Conservation (phyloP, 352 stramenopile genomes). For the Globisporangium spinosum region DNA sequence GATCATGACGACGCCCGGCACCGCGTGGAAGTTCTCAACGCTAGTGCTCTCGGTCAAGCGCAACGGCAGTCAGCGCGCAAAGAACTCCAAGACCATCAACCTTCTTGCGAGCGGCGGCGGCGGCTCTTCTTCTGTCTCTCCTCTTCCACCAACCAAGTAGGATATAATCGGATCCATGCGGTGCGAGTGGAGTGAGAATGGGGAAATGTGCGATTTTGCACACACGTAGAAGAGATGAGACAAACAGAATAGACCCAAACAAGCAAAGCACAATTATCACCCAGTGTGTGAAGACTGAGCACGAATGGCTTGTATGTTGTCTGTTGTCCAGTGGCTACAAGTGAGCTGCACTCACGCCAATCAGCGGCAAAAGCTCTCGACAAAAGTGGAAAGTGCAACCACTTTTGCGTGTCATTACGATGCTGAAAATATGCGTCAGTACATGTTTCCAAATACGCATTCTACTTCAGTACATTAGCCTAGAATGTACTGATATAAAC, state of each 20-base stretch:
- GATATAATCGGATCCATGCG: background rate
- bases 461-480: too few relatives aligned
- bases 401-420: background rate
- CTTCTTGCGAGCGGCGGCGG: slow-evolving; percentile 23
- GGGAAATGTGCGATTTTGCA: background rate
- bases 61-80: slow-evolving; percentile 49
- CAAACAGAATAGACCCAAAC: slow-evolving; percentile 14
- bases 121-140: background rate
- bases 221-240: background rate
- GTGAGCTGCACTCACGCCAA: slow-evolving; percentile 16
- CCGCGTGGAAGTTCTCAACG: slow-evolving; percentile 74
- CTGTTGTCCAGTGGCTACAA: background rate
- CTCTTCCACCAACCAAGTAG: background rate
- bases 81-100: slow-evolving; percentile 68
- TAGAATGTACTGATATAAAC: background rate
- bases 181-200: background rate
- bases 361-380: slow-evolving; percentile 1
- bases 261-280: background rate
- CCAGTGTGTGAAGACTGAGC: background rate
- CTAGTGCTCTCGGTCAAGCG: slow-evolving; percentile 59
- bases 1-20: slow-evolving; percentile 59
- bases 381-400: background rate
- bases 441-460: background rate
- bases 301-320: too few relatives aligned
- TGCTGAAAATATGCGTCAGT: background rate